phyloP scores from a whole-genome alignment of 2,329 filamentous ascomycete species.

The Claviceps citrina region DNA sequence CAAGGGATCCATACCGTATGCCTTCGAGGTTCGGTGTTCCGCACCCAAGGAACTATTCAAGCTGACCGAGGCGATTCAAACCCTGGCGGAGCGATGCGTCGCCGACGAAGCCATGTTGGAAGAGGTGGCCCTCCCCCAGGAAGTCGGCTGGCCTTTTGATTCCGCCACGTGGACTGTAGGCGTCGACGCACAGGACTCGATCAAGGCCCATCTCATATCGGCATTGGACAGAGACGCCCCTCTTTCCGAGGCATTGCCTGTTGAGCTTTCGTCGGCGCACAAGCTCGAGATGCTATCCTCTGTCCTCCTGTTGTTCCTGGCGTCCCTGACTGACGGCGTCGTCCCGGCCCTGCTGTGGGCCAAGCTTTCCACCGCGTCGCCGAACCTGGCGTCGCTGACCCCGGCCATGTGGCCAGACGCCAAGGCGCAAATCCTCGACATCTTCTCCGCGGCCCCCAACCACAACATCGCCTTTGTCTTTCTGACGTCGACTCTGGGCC shows the following conservation, averaged over 20 bases:
- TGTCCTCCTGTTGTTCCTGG: conserved; percentile 58
- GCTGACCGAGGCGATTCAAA: conserved; percentile 64
- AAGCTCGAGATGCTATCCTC: conserved; percentile 63
- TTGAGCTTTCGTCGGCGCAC: conserved; percentile 46
- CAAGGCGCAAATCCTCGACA: conserved; percentile 50
- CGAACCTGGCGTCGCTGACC: conserved; percentile 16
- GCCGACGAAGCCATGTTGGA: conserved; percentile 50
- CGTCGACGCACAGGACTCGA: conserved; percentile 12
- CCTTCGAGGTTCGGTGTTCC: conserved; percentile 51
- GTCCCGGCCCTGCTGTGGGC: conserved; percentile 57
- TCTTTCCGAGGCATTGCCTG: conserved; percentile 45
- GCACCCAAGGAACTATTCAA: conserved; percentile 81
- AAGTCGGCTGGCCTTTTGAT: conserved; percentile 47
- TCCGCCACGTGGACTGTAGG: conserved; percentile 20
- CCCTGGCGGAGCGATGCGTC: conserved; percentile 37
- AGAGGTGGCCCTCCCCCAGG: conserved; percentile 33
- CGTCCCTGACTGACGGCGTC: conserved; percentile 63
- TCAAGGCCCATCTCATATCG: conserved; percentile 32
- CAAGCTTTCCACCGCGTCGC: conserved; percentile 46
- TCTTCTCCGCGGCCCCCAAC: conserved; percentile 53
- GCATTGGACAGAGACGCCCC: conserved; percentile 58
- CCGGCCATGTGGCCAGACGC: conserved; percentile 22
- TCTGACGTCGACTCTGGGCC: conserved; percentile 57
- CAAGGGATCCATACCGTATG: conserved; percentile 36
- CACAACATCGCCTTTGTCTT: conserved; percentile 87